Percentiles rank a stretch among this genome's conserved stretches.
These are phyloP conservation scores for Capsicum baccatum DNA, from an alignment of 257 asterid species.

Conservation along the genomic window DNA sequence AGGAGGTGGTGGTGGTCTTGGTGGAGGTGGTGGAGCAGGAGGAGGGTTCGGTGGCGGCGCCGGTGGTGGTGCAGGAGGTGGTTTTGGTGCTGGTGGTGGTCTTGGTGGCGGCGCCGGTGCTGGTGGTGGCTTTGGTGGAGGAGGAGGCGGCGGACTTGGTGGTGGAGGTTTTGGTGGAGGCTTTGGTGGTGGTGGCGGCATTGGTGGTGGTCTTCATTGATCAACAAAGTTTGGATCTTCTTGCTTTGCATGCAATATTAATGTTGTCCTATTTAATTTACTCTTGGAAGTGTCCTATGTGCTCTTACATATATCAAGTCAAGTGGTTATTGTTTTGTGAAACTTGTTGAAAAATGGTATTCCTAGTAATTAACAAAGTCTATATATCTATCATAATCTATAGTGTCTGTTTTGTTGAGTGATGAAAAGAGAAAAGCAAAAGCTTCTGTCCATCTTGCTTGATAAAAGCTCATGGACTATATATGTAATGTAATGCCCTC, in stretches of 20 bases:
- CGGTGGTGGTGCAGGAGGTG: constrained; percentile 25
- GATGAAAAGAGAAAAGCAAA: too few species aligned
- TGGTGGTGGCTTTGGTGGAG: constrained; percentile 21
- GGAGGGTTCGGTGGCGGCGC: constrained; percentile 28
- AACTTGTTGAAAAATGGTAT: too few species aligned
- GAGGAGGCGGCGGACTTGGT: constrained; percentile 28
- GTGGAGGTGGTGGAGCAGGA: not conserved
- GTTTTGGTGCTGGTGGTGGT: constrained; percentile 8
- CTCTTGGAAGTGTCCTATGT: too few species aligned
- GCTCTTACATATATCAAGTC: not conserved
- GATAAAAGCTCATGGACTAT: too few species aligned
- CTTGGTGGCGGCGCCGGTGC: constrained; percentile 21
- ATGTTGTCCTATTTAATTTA: too few species aligned
- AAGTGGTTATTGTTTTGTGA: too few species aligned
- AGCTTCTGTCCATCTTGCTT: too few species aligned
- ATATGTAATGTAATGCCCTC: too few species aligned
- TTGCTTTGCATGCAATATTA: not conserved
- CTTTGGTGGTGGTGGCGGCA: constrained; percentile 24
- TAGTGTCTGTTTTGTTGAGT: too few species aligned
- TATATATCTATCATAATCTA: too few species aligned
- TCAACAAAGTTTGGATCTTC: not conserved
- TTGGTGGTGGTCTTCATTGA: constrained; percentile 32
- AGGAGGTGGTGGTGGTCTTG: constrained; percentile 35
- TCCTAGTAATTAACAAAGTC: too few species aligned
- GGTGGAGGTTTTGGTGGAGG: not conserved